phyloP scores from a whole-genome alignment of 2,329 filamentous ascomycete species.

The Mycosphaerella arachidis region DNA sequence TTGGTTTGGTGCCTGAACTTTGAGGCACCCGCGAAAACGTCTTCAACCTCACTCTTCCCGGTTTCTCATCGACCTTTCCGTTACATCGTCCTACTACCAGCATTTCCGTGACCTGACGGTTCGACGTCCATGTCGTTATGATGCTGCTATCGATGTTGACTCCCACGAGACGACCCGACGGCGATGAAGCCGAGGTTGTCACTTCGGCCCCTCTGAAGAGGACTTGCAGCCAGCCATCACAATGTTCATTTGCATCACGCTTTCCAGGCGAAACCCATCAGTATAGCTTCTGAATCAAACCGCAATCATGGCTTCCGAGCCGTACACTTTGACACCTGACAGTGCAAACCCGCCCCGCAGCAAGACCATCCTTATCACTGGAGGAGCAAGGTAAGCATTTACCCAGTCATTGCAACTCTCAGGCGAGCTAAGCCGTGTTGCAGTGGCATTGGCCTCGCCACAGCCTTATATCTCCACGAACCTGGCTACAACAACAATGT shows the following conservation, averaged over 20 bases:
- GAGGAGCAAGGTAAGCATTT: conserved; percentile 21
- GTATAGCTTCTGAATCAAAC: not conserved
- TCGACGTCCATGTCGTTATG: too few relatives aligned
- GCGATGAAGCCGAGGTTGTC: conserved; percentile 6
- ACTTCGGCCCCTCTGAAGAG: not conserved
- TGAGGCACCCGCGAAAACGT: not conserved
- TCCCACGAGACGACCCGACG: not conserved
- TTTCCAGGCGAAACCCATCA: not conserved
- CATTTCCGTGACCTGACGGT: too few relatives aligned
- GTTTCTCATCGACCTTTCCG: not conserved
- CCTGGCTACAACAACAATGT: conserved; percentile 27
- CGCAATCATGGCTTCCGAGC: conserved; percentile 24
- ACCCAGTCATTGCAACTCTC: not conserved
- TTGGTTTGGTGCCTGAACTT: not conserved
- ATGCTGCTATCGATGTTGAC: not conserved
- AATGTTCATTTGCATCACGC: not conserved
- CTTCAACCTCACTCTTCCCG: not conserved
- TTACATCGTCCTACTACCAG: not conserved
- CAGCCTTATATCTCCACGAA: conserved; percentile 28
- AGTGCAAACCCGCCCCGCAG: conserved; percentile 24
- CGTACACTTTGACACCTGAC: conserved; percentile 24
- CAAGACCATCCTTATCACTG: conserved; percentile 30
- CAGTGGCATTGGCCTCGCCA: conserved; percentile 32
- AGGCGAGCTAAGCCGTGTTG: not conserved
- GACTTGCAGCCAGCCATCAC: not conserved